Evolutionary conservation across 441 rosid genomes (phyloP).

Genomic region (Populus tomentosa): DNA sequence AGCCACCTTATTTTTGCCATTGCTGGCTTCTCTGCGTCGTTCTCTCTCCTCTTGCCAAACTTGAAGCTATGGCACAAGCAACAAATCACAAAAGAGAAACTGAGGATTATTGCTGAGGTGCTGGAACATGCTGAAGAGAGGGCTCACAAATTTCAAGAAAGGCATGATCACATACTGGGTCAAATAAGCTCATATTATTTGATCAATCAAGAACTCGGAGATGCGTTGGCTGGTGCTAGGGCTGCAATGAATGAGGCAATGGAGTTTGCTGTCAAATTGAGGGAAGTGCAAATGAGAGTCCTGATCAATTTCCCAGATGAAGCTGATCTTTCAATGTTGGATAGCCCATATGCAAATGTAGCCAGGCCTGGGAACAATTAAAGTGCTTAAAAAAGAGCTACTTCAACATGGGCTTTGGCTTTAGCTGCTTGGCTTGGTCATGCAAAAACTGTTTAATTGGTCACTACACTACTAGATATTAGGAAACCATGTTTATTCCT

Average conservation of each 20-base stretch:
- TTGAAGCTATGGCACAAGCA: conserved; percentile 31
- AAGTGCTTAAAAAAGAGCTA: not conserved
- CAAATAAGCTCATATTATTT: conserved; percentile 40
- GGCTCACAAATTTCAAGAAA: conserved; percentile 37
- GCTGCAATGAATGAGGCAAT: conserved; percentile 42
- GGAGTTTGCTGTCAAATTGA: conserved; percentile 37
- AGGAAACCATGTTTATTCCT: too few species aligned
- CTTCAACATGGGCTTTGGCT: not conserved
- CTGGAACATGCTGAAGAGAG: conserved; percentile 45
- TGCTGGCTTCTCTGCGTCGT: conserved; percentile 43
- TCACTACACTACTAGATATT: not conserved
- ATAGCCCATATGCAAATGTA: not conserved
- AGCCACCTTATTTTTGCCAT: conserved; percentile 22
- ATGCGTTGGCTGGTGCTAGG: conserved; percentile 38
- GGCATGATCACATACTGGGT: conserved; percentile 43
- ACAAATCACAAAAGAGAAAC: conserved; percentile 26
- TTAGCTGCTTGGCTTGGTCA: not conserved
- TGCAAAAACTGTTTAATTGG: not conserved
- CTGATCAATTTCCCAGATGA: conserved; percentile 33
- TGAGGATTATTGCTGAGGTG: conserved; percentile 43
- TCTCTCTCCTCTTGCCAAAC: conserved; percentile 26
- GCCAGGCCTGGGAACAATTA: not conserved
- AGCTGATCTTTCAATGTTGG: conserved; percentile 15
- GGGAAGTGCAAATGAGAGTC: conserved; percentile 46
- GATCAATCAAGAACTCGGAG: conserved; percentile 40